Evolutionary conservation across 441 rosid species (phyloP), one percentile per base, ranked within the genome.

Genomic region (Bruguiera hainesii): DNA sequence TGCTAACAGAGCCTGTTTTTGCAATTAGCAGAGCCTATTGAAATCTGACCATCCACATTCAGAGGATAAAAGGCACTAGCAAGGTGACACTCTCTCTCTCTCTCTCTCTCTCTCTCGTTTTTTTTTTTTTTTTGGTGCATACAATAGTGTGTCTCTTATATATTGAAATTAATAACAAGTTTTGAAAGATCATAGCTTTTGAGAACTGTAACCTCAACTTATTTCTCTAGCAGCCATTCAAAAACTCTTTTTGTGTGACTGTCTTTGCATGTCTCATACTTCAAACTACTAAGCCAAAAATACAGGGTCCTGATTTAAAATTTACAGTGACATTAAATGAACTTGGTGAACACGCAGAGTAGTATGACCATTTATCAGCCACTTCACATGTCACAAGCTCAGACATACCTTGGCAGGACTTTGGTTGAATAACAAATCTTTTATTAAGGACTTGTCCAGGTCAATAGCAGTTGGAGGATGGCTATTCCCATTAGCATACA

Each of bases 401-500:
- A 52, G 56, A 33, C 52, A 21, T 83, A 91, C 99, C 89, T 94
- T 94, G 48, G 89, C 70, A 60, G 94, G 90, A 70, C 94, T 85
- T 74, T 85, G 93, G 76, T 94, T 89, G 76, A 89, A 91, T 56
- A 91, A 73, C 71, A 89, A 78, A 19, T 91, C 97, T 73, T 73
- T 81, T 57, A 86, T 74, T 66, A 94, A 73, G 61, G 96, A 82
- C 70, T 84, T 94, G 74, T 94, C 88, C 9, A 94, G 81, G 60
- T 94, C 90, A 59, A 91, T 87, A 15, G 97, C 96, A 1, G 99
- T 91, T 37, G 99, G 96, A 74, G 96, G 89, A 48, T 73, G 76
- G 71, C 75, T 78, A 57, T 80, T 91, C 69, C 99, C 99, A 71
- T 91, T 88, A 58, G 83, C 82, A 74, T 91, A 89, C 67, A 86